Conservation (phyloP, 352 stramenopile species). For the Globisporangium abappressorium region DNA sequence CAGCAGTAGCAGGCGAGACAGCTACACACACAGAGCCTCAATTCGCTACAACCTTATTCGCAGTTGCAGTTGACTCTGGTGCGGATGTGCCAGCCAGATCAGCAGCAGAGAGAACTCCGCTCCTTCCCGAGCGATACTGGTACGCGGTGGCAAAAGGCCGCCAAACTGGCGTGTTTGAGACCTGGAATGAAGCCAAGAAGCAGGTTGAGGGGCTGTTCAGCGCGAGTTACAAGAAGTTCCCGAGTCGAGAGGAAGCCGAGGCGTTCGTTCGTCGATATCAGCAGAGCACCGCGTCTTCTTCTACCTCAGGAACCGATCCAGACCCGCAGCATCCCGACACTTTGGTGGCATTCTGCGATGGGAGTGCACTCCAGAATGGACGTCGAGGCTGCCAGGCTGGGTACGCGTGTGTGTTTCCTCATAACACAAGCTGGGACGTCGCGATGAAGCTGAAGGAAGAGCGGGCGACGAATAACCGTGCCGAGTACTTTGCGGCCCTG, state of each 20-base stretch:
- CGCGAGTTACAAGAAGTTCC: slow-evolving; percentile 59
- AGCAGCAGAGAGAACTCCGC: background rate
- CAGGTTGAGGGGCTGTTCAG: slow-evolving; percentile 53
- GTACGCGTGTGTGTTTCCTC: slow-evolving; percentile 77
- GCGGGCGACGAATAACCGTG: slow-evolving; percentile 32
- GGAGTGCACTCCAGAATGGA: slow-evolving; percentile 65
- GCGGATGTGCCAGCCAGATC: background rate
- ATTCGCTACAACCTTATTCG: background rate
- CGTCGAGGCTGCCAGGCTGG: slow-evolving; percentile 46
- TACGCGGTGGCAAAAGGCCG: slow-evolving; percentile 59
- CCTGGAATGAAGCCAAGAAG: slow-evolving; percentile 49
- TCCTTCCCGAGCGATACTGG: slow-evolving; percentile 20
- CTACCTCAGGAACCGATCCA: slow-evolving; percentile 20
- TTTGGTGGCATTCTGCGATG: slow-evolving; percentile 80
- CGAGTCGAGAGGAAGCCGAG: slow-evolving; percentile 18
- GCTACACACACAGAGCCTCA: background rate
- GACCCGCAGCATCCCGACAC: slow-evolving; percentile 46
- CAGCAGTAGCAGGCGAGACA: background rate
- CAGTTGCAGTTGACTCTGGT: background rate
- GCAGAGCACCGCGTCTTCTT: background rate
- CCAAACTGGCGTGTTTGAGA: slow-evolving; percentile 49
- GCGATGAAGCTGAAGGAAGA: slow-evolving; percentile 43
- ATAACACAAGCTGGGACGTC: slow-evolving; percentile 61
- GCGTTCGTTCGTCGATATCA: slow-evolving; percentile 10
- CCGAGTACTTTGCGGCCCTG: slow-evolving; percentile 29